These are phyloP conservation scores for Saturnispora kantuleensis DNA, from an alignment of 805 yeast genomes.

Conservation along the genomic window DNA sequence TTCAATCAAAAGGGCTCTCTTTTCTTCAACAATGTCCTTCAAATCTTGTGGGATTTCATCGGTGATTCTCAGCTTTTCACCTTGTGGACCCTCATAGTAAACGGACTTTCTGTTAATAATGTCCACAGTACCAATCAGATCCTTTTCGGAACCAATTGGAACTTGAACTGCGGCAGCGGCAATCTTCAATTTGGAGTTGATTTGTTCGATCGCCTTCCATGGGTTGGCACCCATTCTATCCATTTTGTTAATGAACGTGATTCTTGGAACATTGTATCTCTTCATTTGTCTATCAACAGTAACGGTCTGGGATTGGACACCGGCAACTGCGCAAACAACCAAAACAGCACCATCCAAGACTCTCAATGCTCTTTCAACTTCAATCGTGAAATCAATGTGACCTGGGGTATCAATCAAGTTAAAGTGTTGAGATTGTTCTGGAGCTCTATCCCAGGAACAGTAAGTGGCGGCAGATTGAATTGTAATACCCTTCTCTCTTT, in stretches of 20 bases:
- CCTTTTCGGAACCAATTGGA: constrained; percentile 90
- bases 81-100: constrained; percentile 84
- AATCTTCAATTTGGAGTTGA: constrained; percentile 75
- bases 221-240: constrained; percentile 99
- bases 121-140: constrained; percentile 82
- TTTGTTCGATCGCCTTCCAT: constrained; percentile 86
- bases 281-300: constrained; percentile 99
- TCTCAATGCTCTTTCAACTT: constrained; percentile 96
- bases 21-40: constrained; percentile 78
- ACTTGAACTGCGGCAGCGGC: constrained; percentile 98
- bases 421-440: constrained; percentile 58
- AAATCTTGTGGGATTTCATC: constrained; percentile 69
- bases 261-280: constrained; percentile 92
- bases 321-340: constrained; percentile 97
- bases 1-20: constrained; percentile 77
- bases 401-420: constrained; percentile 98
- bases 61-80: constrained; percentile 62
- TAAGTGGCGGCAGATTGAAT: constrained; percentile 98
- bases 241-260: constrained; percentile 96
- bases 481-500: constrained; percentile 97
- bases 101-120: constrained; percentile 79
- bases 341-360: constrained; percentile 97
- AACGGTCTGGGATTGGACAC: constrained; percentile 97
- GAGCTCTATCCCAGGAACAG: constrained; percentile 86
- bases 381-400: constrained; percentile 97